phyloP scores from a whole-genome alignment of 129 eudicot genomes.

The Helichrysum umbraculigerum region DNA sequence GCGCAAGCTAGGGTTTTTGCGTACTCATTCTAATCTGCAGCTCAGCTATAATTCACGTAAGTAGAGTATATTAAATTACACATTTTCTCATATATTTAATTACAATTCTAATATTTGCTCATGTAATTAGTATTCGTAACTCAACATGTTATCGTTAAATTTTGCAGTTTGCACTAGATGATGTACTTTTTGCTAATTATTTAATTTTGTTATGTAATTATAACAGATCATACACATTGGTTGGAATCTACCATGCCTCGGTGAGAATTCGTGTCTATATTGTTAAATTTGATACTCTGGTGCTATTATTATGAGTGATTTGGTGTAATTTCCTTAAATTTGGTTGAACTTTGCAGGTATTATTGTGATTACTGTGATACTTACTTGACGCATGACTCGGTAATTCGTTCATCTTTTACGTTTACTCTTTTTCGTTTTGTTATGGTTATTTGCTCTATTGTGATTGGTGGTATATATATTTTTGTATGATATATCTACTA shows the following conservation, averaged over 20 bases:
- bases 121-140: background rate
- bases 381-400: conserved; percentile 93
- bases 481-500: background rate
- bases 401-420: conserved; percentile 28
- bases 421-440: background rate
- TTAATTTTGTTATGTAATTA: conserved; percentile 2
- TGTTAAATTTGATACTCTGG: background rate
- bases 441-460: background rate
- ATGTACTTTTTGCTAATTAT: conserved; percentile 14
- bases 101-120: background rate
- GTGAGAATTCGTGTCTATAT: conserved; percentile 14
- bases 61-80: background rate
- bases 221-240: conserved; percentile 26
- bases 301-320: background rate
- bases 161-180: background rate
- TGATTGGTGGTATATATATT: background rate
- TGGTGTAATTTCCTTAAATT: conserved; percentile 4
- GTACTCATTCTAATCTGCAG: conserved; percentile 17
- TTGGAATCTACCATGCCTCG: conserved; percentile 37
- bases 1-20: conserved; percentile 34
- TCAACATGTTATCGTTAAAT: too few relatives aligned
- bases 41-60: conserved; percentile 3
- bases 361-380: conserved; percentile 94
- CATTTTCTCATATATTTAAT: background rate
- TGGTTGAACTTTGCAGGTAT: conserved; percentile 49